phyloP scores from a whole-genome alignment of 345 rosid genomes.

The Salix suchowensis region DNA sequence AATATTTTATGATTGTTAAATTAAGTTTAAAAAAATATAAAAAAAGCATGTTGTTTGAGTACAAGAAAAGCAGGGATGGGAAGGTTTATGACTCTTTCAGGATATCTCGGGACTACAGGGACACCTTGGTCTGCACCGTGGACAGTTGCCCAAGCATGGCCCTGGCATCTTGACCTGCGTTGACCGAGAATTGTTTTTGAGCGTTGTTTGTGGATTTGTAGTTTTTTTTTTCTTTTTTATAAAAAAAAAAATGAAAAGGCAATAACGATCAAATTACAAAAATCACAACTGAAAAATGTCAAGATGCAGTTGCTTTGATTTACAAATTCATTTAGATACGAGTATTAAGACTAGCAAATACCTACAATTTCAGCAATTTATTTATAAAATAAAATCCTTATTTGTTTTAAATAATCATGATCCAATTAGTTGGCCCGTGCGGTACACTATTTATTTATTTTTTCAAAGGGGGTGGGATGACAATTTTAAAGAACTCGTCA shows the following conservation, averaged over 20 bases:
- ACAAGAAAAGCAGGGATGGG: conserved; percentile 18
- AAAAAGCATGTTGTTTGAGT: too few relatives aligned
- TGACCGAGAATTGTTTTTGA: neutral
- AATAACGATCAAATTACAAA: neutral
- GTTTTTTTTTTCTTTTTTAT: neutral
- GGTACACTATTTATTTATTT: too few relatives aligned
- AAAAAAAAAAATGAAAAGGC: too few relatives aligned
- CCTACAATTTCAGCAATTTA: too few relatives aligned
- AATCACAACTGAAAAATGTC: neutral
- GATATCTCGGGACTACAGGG: conserved; percentile 48
- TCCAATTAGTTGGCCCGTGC: too few relatives aligned
- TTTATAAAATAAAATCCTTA: too few relatives aligned
- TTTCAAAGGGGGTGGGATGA: too few relatives aligned
- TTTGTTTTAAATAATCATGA: too few relatives aligned
- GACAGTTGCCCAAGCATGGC: conserved; percentile 59
- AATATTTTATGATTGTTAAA: too few relatives aligned
- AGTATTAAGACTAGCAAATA: too few relatives aligned
- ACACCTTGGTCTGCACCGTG: conserved; percentile 47
- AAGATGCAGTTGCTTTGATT: neutral
- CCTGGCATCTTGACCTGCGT: conserved; percentile 38
- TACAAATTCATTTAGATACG: neutral
- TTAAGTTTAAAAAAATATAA: too few relatives aligned
- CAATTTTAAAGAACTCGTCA: too few relatives aligned
- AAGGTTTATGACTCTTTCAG: conserved; percentile 57
- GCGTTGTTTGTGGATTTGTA: neutral